Evolutionary conservation across 2,329 filamentous ascomycete species (phyloP).

Genomic region (Botrytis fabae): DNA sequence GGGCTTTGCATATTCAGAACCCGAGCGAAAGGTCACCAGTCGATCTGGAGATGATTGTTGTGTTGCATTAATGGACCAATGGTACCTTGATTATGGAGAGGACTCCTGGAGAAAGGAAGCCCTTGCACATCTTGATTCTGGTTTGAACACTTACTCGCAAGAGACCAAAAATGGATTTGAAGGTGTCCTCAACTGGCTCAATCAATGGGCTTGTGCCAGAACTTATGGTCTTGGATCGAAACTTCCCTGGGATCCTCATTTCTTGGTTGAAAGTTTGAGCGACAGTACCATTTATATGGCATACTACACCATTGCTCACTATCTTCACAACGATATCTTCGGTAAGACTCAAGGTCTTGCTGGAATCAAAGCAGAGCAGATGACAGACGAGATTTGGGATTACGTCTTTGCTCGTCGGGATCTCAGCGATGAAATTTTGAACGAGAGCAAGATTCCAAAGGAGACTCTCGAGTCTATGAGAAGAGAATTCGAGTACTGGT

Average conservation of each 20-base stretch:
- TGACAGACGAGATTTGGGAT: conserved; percentile 96
- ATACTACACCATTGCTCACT: conserved; percentile 68
- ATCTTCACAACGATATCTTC: conserved; percentile 81
- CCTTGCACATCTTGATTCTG: conserved; percentile 69
- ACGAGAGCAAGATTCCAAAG: conserved; percentile 69
- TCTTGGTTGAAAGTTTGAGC: conserved; percentile 88
- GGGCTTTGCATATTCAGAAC: conserved; percentile 92
- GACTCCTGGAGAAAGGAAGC: conserved; percentile 80
- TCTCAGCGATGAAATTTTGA: conserved; percentile 62
- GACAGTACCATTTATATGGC: conserved; percentile 93
- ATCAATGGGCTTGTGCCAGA: conserved; percentile 91
- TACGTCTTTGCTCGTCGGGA: conserved; percentile 84
- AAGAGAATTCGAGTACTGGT: conserved; percentile 95
- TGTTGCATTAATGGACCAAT: conserved; percentile 90
- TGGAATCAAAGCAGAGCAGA: conserved; percentile 76
- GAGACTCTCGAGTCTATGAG: conserved; percentile 77
- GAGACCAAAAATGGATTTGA: conserved; percentile 81
- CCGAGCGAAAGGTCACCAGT: conserved; percentile 84
- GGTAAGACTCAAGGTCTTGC: conserved; percentile 69
- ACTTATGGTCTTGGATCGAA: conserved; percentile 91
- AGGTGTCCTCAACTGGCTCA: conserved; percentile 86
- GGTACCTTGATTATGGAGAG: conserved; percentile 96
- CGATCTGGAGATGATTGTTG: conserved; percentile 92
- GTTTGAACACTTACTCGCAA: conserved; percentile 75
- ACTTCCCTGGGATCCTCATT: conserved; percentile 88